Evolutionary conservation across 179 eudicot genomes (phyloP), one percentile per base, ranked within the genome.

Genomic region (Spinacia oleracea): DNA sequence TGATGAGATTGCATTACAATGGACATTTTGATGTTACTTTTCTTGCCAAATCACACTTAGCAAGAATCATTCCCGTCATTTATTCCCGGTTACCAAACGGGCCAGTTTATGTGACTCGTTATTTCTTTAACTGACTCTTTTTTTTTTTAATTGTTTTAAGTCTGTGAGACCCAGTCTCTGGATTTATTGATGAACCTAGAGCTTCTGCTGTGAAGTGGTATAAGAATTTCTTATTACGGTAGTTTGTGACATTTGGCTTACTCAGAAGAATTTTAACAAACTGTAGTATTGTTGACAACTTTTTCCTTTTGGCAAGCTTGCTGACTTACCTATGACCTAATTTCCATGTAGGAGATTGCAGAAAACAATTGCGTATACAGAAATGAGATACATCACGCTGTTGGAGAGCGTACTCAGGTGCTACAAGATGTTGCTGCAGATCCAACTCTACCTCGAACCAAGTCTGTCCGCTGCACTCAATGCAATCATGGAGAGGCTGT

Each of bases 361-460:
- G 98, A 91, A 69, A 89, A 91, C 93, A 91, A 93, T 55, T 94
- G 98, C 83, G 97, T 94, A n/a, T 94, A 94, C 84, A 87, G 95
- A 90, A 91, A 93, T 82, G 97, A 91, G 87, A 88, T 94, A 80
- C 97, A 93, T 69, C 97, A 94, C 82, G 60, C 95, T 72, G 97
- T 79, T 55, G 97, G 88, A 40, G 97, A 94, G 80, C 91, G 93
- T 51, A 91, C 98, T 60, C 97, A 94, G 84, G 91, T 94, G 64
- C 81, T 91, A 88, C 98, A 94, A 84, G 97, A 94, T 90, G 98
- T 94, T 62, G 92, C 97, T 83, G 97, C 97, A 1, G 98, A 93
- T 88, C 97, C 98, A 63, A 94, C 97, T 77, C 91, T 94, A 79
- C 98, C 98, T 5, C 92, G 97, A 31, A 94, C 98, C 40, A 94